Evolutionary conservation across 108 stramenopile species (phyloP), one percentile per base, ranked within the genome.

Genomic region (Thalassiosira profunda): DNA sequence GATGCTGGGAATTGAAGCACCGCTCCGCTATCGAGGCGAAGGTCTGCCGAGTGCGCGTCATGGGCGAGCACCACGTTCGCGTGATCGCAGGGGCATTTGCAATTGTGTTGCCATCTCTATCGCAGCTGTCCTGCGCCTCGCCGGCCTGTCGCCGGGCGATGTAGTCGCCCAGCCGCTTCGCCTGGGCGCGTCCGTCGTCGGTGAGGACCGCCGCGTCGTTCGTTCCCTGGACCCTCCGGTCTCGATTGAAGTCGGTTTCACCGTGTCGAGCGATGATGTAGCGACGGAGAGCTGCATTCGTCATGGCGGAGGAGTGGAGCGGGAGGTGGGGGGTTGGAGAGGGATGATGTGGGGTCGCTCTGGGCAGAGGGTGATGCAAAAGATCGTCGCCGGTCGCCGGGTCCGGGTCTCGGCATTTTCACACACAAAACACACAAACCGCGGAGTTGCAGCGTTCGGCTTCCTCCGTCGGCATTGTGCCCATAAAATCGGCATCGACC

Each of bases 211-310:
- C 15, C 10, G 28, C 36, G 29, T 72, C 71, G 25, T 58, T 37
- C n/a, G 77, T 79, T 29, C 77, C 77, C 38, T 79, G 77, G 0
- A 73, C 43, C 26, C 77, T 71, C 41, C 48, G 48, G 28, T 72
- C 71, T 21, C 34, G 34, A 41, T 79, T 79, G 71, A 36, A 79
- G 15, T 72, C 67, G 30, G 77, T 72, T 59, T 72, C 63, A 12
- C 70, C 76, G 47, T 51, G 49, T 18, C 49, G 49, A 28, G 49
- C 49, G 4, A 51, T 28, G 4, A 51, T 51, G n/a, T 18, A 51
- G 30, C 49, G 17, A 51, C 49, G 49, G n/a, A n/a, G n/a, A n/a
- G n/a, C n/a, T n/a, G n/a, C n/a, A n/a, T n/a, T n/a, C n/a, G n/a
- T n/a, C n/a, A n/a, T n/a, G n/a, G n/a, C n/a, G n/a, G n/a, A n/a